These are phyloP conservation scores for Neolecta irregularis DNA, from an alignment of 1,139 yeast species.

Conservation along the genomic window DNA sequence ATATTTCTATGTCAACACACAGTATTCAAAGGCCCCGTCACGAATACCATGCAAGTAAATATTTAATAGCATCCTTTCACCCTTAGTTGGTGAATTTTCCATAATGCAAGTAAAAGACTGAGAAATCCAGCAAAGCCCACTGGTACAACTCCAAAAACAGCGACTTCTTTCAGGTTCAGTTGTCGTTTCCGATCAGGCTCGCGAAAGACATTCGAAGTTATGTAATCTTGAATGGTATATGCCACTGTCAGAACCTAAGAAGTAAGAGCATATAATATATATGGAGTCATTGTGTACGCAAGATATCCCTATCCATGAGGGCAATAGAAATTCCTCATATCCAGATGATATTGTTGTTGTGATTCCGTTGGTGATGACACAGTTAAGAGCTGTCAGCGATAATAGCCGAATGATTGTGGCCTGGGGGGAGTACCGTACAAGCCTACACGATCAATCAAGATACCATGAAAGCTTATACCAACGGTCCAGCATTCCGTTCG, in stretches of 20 bases:
- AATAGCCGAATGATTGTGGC: conserved; percentile 81
- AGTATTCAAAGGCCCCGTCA: too few species aligned
- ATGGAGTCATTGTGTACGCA: conserved; percentile 23
- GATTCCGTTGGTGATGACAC: conserved; percentile 27
- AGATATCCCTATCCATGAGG: conserved; percentile 34
- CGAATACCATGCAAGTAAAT: too few species aligned
- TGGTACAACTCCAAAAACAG: conserved; percentile 93
- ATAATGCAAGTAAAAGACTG: conserved; percentile 46
- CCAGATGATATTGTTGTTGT: conserved; percentile 27
- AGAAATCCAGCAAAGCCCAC: conserved; percentile 88
- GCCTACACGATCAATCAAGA: too few species aligned
- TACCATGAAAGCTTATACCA: too few species aligned
- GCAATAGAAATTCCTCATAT: conserved; percentile 20
- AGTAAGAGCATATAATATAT: conserved; percentile 62
- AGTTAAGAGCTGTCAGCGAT: conserved; percentile 60
- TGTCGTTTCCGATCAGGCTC: conserved; percentile 25
- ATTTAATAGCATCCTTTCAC: too few species aligned
- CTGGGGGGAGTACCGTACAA: conserved; percentile 69
- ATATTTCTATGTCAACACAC: too few species aligned
- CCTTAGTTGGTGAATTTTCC: too few species aligned
- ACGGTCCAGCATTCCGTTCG: too few species aligned
- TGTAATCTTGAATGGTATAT: conserved; percentile 74
- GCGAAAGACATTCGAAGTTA: conserved; percentile 46
- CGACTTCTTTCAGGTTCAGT: conserved; percentile 61
- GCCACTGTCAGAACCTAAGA: conserved; percentile 73